Evolutionary conservation across 2,329 filamentous ascomycete species (phyloP), one percentile per base, ranked within the genome.

Genomic region (Pyrenophora teres): DNA sequence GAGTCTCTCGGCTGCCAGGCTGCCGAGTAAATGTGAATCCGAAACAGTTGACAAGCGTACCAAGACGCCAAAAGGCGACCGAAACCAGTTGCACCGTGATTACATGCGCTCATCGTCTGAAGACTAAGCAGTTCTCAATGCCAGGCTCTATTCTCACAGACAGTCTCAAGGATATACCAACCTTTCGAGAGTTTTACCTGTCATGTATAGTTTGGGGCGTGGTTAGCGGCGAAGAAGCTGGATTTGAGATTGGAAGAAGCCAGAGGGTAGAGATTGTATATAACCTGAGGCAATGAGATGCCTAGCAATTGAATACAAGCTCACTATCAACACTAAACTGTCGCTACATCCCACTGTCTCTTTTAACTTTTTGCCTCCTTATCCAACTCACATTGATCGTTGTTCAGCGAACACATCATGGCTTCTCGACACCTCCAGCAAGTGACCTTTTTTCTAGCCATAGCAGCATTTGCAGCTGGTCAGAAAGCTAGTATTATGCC

Each of bases 1-100:
- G 40, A 60, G 50, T 51, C 62, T 54, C 54, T 50, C 59, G 62
- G 60, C 41, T 52, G 32, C 32, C 40, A 37, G 19, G 31, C 49
- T 53, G 46, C 62, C 60, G 63, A 64, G 60, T 59, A 57, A 40
- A 36, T 10, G 49, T 66, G 63, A 66, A 64, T 64, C 63, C 50
- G 57, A 59, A 58, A 57, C 54, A 39, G 58, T 42, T 52, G 58
- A 62, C 63, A 63, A 57, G 58, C 43, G 46, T 32, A 21, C 39
- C 46, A 40, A 35, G 49, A 38, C 49, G 35, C 23, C 52, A 37
- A 52, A 15, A 35, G 30, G 38, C 52, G 47, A 50, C 45, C 50
- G 9, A 53, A 44, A 51, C 7, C 39, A 18, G 16, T 30, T 21
- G 15, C 44, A 12, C 42, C 43, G 46, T 40, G 31, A 54, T 52